Conservation (phyloP, 345 rosid genomes). For the Citrus sinensis region DNA sequence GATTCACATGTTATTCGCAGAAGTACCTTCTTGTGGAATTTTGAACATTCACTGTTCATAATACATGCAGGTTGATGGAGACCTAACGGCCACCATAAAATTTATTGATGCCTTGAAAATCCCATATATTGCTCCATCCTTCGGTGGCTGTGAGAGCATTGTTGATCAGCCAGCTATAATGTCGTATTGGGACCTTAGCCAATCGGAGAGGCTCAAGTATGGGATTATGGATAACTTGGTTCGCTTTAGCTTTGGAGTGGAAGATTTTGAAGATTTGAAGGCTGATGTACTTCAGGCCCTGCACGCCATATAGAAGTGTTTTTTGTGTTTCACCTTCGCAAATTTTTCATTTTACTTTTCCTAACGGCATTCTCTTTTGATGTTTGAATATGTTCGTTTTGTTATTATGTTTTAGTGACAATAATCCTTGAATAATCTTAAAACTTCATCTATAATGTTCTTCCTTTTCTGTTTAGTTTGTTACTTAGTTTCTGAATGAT, state of each 20-base stretch:
- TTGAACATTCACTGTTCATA: neutral
- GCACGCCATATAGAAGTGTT: conserved; percentile 39
- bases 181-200: conserved; percentile 98
- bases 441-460: neutral
- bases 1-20: too few relatives aligned
- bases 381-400: too few relatives aligned
- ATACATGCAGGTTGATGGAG: conserved; percentile 69
- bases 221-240: conserved; percentile 91
- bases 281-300: conserved; percentile 89
- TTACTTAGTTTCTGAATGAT: neutral
- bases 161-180: conserved; percentile 98
- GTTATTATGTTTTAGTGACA: neutral
- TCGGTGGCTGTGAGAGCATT: conserved; percentile 97
- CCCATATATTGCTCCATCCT: conserved; percentile 97
- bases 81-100: conserved; percentile 59
- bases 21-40: neutral
- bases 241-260: conserved; percentile 93
- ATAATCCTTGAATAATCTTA: neutral
- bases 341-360: too few relatives aligned
- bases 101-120: conserved; percentile 87
- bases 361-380: neutral
- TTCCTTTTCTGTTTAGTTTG: neutral
- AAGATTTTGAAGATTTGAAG: conserved; percentile 88
- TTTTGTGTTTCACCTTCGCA: neutral
- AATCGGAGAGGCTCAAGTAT: conserved; percentile 62